Evolutionary conservation across 2,329 filamentous ascomycete species (phyloP).

Genomic region (Fusarium sp.): DNA sequence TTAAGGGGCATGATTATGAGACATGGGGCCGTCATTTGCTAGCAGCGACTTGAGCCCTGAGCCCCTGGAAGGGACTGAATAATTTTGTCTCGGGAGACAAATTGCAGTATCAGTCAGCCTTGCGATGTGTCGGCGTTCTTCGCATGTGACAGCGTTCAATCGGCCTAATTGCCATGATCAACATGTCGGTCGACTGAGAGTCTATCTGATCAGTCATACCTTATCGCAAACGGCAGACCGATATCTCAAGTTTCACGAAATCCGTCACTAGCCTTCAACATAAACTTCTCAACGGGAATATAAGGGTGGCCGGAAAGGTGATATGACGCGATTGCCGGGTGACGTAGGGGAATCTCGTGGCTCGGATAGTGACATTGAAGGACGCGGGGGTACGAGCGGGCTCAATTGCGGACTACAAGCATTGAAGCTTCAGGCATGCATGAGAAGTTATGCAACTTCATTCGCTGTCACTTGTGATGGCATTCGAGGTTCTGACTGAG

Average conservation of each 20-base stretch:
- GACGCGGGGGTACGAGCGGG: conserved; percentile 24
- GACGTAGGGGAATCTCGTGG: conserved; percentile 41
- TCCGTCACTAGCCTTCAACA: not conserved
- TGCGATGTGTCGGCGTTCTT: conserved; percentile 16
- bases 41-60: conserved; percentile 19
- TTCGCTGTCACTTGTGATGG: conserved; percentile 14
- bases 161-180: not conserved
- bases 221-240: not conserved
- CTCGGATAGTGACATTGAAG: conserved; percentile 19
- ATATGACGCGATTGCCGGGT: conserved; percentile 39
- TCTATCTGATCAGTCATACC: not conserved
- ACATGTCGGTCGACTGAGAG: too few relatives aligned
- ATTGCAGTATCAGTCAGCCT: conserved; percentile 26
- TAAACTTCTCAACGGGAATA: conserved; percentile 23
- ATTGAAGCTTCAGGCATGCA: conserved; percentile 17
- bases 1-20: conserved; percentile 42
- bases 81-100: conserved; percentile 31
- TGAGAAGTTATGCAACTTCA: conserved; percentile 17
- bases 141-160: not conserved
- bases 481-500: not conserved
- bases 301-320: conserved; percentile 24
- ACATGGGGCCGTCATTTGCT: conserved; percentile 42
- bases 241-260: conserved; percentile 5
- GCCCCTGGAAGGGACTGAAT: conserved; percentile 26
- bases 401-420: conserved; percentile 16